Base-by-base conservation (phyloP, 371 early-diverging fungal species). In the Mucor velutinosus region DNA sequence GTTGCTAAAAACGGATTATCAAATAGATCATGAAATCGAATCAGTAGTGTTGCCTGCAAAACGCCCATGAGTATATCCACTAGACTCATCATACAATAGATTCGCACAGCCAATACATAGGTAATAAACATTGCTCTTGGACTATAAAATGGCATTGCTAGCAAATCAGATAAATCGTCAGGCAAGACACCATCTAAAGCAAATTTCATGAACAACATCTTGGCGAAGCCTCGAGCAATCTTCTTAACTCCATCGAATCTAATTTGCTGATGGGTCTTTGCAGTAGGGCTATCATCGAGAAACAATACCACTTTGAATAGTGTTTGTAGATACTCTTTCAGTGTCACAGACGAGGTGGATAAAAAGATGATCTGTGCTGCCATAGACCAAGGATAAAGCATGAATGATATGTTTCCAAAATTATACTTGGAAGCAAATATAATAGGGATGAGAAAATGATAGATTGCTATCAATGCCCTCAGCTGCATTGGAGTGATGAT, bases 21-120 rank as follows among this genome's bases (percentile, higher is more conserved):
- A 43, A 72, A 72, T 0, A 64, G 3, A 65, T 72, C 72, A 41
- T 67, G 41, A 35, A 67, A 67, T 30, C 68, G 39, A 33, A 67
- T 47, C 1, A 67, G 30, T 7, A 57, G 51, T 3, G 57, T 2
- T 0, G 33, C 47, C 25, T 72, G 72, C n/a, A 62, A 66, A 53
- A 57, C 32, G 73, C 62, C 76, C 68, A 61, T 80, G 62, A 41
- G 72, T 0, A 70, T n/a, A 62, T 70, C 71, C 1, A 43, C 27
- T 2, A 62, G 6, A 12, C 71, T 53, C 19, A 66, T 49, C 71
- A 70, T 70, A 15, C 71, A 70, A 51, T 70, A 70, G 17, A 70
- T 70, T 3, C 66, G 65, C 14, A 65, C 19, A 0, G 66, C 71
- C 4, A 70, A 53, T 2, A 66, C 25, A 19, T 66, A 70, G 0